Evolutionary conservation across 306 rosid species (phyloP), one percentile per base, ranked within the genome.

Genomic region (Vigna mungo): DNA sequence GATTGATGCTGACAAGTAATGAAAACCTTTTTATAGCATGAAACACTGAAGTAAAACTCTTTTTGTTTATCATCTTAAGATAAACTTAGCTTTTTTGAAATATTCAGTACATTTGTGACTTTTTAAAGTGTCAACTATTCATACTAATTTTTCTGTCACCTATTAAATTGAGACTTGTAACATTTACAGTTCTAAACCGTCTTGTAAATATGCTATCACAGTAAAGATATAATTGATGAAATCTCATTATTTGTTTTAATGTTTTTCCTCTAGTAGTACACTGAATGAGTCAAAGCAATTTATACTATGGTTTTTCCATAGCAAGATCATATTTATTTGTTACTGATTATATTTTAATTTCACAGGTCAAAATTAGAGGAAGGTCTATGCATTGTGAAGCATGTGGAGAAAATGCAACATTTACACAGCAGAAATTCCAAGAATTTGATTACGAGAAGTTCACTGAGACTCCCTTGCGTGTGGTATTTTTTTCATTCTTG

Each of bases 281-380:
- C n/a, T n/a, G n/a, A n/a, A n/a, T n/a, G n/a, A n/a, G n/a, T n/a
- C n/a, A n/a, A n/a, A n/a, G n/a, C n/a, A n/a, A n/a, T n/a, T n/a
- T n/a, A n/a, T n/a, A n/a, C n/a, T n/a, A n/a, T n/a, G n/a, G n/a
- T 37, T 59, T 20, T 1, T 51, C 32, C 5, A 16, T 30, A 11
- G 55, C 68, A 27, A 17, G 71, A 62, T 67, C 60, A 34, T 72
- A 15, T 37, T 59, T 68, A 21, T 48, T 64, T 75, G 53, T 39
- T 63, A 27, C 34, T 71, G 18, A 70, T 60, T 44, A 54, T 27
- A 17, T 53, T 77, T 63, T 77, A 79, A 34, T 20, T 79, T 65
- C 82, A 37, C 89, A 95, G 99, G 97, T 95, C 73, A 92, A 89
- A 89, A 89, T 95, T 82, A 90, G 97, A 67, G 97, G 99, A 85